Evolutionary conservation across 495 filamentous ascomycete genomes (phyloP), one percentile per base, ranked within the genome.

Genomic region (Bathelium albidoporum): DNA sequence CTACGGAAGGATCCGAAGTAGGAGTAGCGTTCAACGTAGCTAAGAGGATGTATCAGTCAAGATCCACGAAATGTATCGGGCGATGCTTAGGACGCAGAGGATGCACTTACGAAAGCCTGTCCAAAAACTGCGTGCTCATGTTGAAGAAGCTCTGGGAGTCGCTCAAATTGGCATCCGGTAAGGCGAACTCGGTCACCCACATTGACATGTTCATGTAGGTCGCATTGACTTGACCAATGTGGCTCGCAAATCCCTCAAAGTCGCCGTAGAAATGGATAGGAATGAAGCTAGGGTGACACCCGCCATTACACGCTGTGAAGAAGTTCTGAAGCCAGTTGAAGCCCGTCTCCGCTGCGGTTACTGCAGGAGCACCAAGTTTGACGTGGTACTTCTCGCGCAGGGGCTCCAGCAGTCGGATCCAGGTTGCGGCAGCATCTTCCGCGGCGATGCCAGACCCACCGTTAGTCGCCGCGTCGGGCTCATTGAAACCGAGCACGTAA

Each of bases 261-360:
- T 85, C 78, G 16, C 86, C 87, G 67, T 92, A 92, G 85, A 85
- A 91, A 68, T 92, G 89, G 32, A 91, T 69, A 0, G 86, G 80
- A 10, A 91, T 79, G 71, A 92, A 90, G 71, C 90, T 88, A 32
- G 80, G 80, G 0, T 78, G 83, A 71, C 89, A 91, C 1, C 69
- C 71, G 3, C 75, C 73, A 45, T 74, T 70, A 60, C 78, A 81
- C 26, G 78, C 81, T 22, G 64, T 73, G 61, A 89, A 77, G 68
- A 87, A 91, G 32, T 79, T 70, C 63, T 81, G 67, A 62, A 89
- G 69, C 89, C 89, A 91, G 0, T 70, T 72, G 59, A 85, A 74
- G 1, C 89, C 89, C 0, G 68, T 65, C 32, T 78, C 66, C 0
- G 64, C 16, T 2, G 73, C 74, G 29, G 73, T 75, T 14, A 72